Evolutionary conservation across 345 rosid species (phyloP).

Genomic region (Bruguiera sexangula): DNA sequence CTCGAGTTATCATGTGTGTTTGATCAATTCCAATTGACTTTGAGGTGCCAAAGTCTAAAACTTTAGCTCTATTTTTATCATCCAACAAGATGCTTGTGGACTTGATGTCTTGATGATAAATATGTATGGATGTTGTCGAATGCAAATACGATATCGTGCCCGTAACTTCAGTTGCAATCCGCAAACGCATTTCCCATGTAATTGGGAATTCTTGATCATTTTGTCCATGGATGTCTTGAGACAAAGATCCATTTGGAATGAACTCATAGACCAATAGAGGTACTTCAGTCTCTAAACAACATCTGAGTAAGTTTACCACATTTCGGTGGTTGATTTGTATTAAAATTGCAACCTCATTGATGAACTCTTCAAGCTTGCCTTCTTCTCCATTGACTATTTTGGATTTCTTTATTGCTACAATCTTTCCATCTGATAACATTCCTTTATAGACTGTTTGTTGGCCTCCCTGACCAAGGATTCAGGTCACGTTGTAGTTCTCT

Average conservation of each 20-base stretch:
- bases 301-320: neutral
- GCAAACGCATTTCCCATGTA: neutral
- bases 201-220: neutral
- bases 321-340: neutral
- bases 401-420: too few relatives aligned
- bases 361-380: too few relatives aligned
- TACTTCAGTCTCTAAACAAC: neutral
- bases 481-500: too few relatives aligned
- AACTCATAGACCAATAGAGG: neutral
- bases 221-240: neutral
- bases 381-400: too few relatives aligned
- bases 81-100: neutral
- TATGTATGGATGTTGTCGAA: neutral
- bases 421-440: too few relatives aligned
- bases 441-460: too few relatives aligned
- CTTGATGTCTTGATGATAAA: neutral
- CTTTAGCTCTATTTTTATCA: neutral
- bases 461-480: too few relatives aligned
- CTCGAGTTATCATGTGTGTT: constrained; percentile 6
- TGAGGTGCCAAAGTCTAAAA: constrained; percentile 1
- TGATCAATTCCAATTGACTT: neutral
- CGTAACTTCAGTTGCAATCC: neutral
- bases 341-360: too few relatives aligned
- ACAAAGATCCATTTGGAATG: neutral
- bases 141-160: neutral